Evolutionary conservation across 2,329 filamentous ascomycete genomes (phyloP).

Genomic region (Colletotrichum chlorophyti): DNA sequence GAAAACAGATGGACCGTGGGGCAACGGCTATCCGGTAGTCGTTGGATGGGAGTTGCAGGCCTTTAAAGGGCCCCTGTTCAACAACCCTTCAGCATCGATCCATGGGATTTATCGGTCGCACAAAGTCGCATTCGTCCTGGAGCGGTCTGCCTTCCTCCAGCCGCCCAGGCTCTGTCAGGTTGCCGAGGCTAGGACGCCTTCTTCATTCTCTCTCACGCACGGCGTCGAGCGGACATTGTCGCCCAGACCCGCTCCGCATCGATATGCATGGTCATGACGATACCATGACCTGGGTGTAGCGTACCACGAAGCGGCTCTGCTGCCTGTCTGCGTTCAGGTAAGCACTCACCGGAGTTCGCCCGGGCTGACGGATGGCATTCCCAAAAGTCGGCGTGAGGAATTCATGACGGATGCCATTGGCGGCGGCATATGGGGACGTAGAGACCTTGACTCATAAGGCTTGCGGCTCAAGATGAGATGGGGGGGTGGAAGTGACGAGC

Average conservation of each 20-base stretch:
- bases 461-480: not conserved
- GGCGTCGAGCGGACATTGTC: too few species aligned
- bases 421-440: not conserved
- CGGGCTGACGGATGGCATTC: not conserved
- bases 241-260: not conserved
- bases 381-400: not conserved
- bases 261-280: slow-evolving; percentile 2
- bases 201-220: too few species aligned
- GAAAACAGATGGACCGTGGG: slow-evolving; percentile 2
- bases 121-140: not conserved
- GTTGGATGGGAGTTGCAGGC: not conserved
- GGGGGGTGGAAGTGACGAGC: not conserved
- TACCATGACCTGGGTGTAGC: too few species aligned
- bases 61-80: slow-evolving; percentile 3
- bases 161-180: too few species aligned
- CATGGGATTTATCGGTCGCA: not conserved
- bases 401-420: not conserved
- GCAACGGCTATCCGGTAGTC: not conserved
- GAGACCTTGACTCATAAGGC: too few species aligned
- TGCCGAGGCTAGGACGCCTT: too few species aligned
- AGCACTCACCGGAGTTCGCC: not conserved
- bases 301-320: not conserved
- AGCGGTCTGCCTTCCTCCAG: too few species aligned
- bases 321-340: slow-evolving; percentile 6
- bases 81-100: not conserved